Evolutionary conservation across 2,329 filamentous ascomycete genomes (phyloP), one percentile per base, ranked within the genome.

Genomic region (Aphanocladium album): DNA sequence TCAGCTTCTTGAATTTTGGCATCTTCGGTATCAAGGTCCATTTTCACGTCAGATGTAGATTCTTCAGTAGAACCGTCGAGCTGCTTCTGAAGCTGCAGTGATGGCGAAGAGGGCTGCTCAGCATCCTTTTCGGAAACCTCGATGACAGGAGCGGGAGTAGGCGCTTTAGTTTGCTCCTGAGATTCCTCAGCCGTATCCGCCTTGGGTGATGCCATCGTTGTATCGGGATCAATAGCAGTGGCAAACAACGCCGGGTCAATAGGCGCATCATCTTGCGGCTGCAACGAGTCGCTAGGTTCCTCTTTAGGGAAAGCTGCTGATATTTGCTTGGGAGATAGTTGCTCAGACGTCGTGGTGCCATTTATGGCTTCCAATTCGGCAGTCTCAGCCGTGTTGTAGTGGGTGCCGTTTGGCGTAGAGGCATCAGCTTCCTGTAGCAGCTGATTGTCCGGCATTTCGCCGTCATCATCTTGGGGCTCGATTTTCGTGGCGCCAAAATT

Each of bases 41-140:
- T 25, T 43, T 35, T 41, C 9, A 45, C 21, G 6, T 50, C 58
- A 30, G 35, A 30, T 1, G 25, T 30, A 27, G 19, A 9, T 8
- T 30, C 23, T 12, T 30, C 12, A 17, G 30, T 41, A 16, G 58
- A 49, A 11, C 23, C 56, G 23, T 45, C 37, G 39, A 51, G 56
- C 37, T 52, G 56, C 23, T 58, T 39, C 25, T 52, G 56, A 51
- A 58, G 27, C 9, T 58, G 56, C 37, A 30, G 33, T 2, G 47
- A 51, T 7, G 56, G 46, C 11, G 58, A 49, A 17, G 35, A 41
- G 37, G 58, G 43, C 23, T 33, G 5, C n/a, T 43, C n/a, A 43
- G 11, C 17, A 1, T 49, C 51, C n/a, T 50, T 41, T 27, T 30
- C 41, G 11, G 30, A 27, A 9, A 33, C 16, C 8, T 21, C 46